phyloP scores from a whole-genome alignment of 495 filamentous ascomycete genomes.

The Schizothecium vesticola region DNA sequence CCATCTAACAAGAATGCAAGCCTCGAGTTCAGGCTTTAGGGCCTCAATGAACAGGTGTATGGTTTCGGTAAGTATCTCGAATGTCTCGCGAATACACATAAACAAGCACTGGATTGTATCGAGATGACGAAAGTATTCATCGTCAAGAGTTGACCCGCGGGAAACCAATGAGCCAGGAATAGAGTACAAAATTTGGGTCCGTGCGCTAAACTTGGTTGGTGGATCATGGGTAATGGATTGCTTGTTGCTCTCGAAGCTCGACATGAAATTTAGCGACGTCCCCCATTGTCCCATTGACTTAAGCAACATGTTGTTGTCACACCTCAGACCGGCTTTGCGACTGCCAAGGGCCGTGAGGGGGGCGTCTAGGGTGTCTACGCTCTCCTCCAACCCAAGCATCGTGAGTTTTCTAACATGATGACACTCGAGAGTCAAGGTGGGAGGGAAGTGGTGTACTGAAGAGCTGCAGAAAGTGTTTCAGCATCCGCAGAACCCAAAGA shows the following conservation, averaged over 20 bases:
- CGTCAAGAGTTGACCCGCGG: not conserved
- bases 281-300: not conserved
- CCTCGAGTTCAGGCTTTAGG: too few species aligned
- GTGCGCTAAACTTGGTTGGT: not conserved
- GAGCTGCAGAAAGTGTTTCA: constrained; percentile 66
- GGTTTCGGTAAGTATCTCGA: too few species aligned
- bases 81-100: too few species aligned
- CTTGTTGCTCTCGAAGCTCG: not conserved
- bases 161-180: too few species aligned
- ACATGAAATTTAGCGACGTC: not conserved
- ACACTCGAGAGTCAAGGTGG: too few species aligned
- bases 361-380: constrained; percentile 35
- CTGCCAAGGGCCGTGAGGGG: constrained; percentile 10
- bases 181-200: too few species aligned
- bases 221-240: not conserved
- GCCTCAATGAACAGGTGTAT: too few species aligned
- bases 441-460: not conserved
- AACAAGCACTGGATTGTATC: too few species aligned
- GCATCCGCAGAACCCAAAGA: constrained; percentile 36
- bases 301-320: constrained; percentile 19
- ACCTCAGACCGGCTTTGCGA: constrained; percentile 3
- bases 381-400: constrained; percentile 42
- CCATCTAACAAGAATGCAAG: too few species aligned
- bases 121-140: too few species aligned
- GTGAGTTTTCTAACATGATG: constrained; percentile 27